phyloP scores from a whole-genome alignment of 2,329 filamentous ascomycete genomes.

The Endothia cerciana region DNA sequence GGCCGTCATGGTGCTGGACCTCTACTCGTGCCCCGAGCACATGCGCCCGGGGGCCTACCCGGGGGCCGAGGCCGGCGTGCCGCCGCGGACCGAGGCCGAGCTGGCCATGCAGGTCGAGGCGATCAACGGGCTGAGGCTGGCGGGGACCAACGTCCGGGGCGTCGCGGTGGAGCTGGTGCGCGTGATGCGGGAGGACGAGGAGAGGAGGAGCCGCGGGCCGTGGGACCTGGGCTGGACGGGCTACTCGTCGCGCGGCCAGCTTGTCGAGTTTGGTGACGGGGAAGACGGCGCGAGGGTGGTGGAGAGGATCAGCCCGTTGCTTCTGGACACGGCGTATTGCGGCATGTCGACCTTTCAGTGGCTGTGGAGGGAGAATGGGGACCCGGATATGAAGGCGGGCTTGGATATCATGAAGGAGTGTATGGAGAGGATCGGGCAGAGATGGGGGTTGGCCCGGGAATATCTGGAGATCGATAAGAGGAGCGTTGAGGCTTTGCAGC shows the following conservation, averaged over 20 bases:
- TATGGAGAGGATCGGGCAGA: conserved; percentile 36
- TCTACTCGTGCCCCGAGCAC: conserved; percentile 41
- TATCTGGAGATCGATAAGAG: conserved; percentile 41
- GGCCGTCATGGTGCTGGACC: conserved; percentile 40
- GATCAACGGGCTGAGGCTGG: conserved; percentile 39
- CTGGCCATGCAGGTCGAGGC: conserved; percentile 40
- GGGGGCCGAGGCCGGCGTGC: conserved; percentile 36
- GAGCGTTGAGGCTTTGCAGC: background rate
- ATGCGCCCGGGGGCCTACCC: conserved; percentile 31
- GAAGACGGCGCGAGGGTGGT: conserved; percentile 30
- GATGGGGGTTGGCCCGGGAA: conserved; percentile 44
- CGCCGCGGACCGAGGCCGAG: conserved; percentile 40
- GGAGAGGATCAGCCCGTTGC: conserved; percentile 39
- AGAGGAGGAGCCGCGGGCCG: conserved; percentile 28
- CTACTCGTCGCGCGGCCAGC: background rate
- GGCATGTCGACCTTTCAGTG: conserved; percentile 43
- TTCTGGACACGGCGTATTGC: conserved; percentile 44
- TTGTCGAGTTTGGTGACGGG: background rate
- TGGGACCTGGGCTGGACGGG: conserved; percentile 18
- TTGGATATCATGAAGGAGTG: conserved; percentile 38
- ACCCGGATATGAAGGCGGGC: conserved; percentile 35
- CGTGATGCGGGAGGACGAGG: background rate
- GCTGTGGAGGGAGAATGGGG: conserved; percentile 43
- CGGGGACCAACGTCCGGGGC: conserved; percentile 36
- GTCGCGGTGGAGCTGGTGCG: conserved; percentile 35